Base-by-base conservation (phyloP, 139 green algal species). In the Coccomyxa sp. region DNA sequence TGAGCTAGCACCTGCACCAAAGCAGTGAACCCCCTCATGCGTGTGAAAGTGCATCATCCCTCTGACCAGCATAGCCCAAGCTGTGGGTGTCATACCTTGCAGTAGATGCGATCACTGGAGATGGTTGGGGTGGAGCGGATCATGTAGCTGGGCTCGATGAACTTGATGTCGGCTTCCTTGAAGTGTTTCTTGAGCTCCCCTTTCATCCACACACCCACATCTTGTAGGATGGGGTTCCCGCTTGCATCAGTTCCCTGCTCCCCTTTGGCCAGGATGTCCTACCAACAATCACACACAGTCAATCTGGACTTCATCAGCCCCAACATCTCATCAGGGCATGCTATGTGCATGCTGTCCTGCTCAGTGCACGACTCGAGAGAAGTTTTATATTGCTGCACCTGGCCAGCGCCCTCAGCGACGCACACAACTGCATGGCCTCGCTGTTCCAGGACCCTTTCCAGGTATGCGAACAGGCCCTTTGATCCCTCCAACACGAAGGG, bases 71-170 rank as follows among this genome's bases (percentile, higher is more conserved):
- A 71, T 71, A 14, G 63, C 63, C 21, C 63, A 71, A 15, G 21
- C 63, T 28, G 25, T 79, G 75, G 75, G 7, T 51, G 7, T n/a
- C 77, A 17, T 45, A 96, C 91, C 88, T 96, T 97, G 91, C 94
- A 97, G 89, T 98, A 97, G 82, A 97, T 96, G 82, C 95, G 92
- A 90, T 99, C 96, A 63, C 89, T 92, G 67, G 90, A 91, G 78
- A 92, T 98, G 58, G 92, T 95, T 63, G 94, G 90, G 57, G 98
- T 94, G 18, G 95, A 93, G 25, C 96, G 88, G 80, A 98, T 97
- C 88, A 98, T 96, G 92, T 97, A 98, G 12, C 90, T 87, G 38
- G 93, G 93, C 83, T 96, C 93, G 76, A 93, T 93, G 82, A 91
- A 92, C 87, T 94, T 94, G 31, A 93, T 71, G 81, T 94, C 88